A percentile compares a stretch with the other conserved stretches of the same genome.
Evolutionary conservation across 257 asterid genomes (phyloP).

Genomic region (Primulina tabacum): DNA sequence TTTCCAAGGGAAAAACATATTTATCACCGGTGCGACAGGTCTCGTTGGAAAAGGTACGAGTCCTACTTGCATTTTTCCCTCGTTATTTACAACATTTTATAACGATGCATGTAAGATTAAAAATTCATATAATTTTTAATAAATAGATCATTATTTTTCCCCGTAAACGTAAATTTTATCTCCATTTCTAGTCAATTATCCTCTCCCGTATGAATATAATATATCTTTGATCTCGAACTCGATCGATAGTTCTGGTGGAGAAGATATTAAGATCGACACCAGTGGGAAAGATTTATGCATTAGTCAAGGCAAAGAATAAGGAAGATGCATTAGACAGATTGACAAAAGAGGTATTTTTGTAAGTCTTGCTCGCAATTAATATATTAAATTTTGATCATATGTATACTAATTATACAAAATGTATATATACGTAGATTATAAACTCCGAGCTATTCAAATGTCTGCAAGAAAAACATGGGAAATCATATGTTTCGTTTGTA

Average conservation of each 20-base stretch:
- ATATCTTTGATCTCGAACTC: too few relatives aligned
- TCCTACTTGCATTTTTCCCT: too few relatives aligned
- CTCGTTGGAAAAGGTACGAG: constrained; percentile 44
- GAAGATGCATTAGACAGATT: constrained; percentile 30
- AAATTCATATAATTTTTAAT: too few relatives aligned
- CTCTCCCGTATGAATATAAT: too few relatives aligned
- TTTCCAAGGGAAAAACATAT: constrained; percentile 37
- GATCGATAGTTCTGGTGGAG: constrained; percentile 24
- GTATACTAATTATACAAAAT: too few relatives aligned
- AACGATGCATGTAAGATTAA: too few relatives aligned
- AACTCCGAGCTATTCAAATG: constrained; percentile 30
- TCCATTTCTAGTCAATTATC: too few relatives aligned
- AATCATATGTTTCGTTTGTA: constrained; percentile 25
- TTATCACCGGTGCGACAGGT: constrained; percentile 50
- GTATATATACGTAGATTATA: constrained; percentile 12
- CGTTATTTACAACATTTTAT: too few relatives aligned
- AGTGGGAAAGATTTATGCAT: constrained; percentile 27
- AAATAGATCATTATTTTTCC: too few relatives aligned
- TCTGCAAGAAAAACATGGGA: constrained; percentile 26
- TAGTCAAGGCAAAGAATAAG: constrained; percentile 29
- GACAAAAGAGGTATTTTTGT: constrained; percentile 21
- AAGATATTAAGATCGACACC: constrained; percentile 32
- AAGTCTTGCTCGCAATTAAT: too few relatives aligned
- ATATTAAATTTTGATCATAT: too few relatives aligned
- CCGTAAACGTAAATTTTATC: too few relatives aligned